Evolutionary conservation across 805 yeast species (phyloP).

Genomic region (Candida lessepsii): DNA sequence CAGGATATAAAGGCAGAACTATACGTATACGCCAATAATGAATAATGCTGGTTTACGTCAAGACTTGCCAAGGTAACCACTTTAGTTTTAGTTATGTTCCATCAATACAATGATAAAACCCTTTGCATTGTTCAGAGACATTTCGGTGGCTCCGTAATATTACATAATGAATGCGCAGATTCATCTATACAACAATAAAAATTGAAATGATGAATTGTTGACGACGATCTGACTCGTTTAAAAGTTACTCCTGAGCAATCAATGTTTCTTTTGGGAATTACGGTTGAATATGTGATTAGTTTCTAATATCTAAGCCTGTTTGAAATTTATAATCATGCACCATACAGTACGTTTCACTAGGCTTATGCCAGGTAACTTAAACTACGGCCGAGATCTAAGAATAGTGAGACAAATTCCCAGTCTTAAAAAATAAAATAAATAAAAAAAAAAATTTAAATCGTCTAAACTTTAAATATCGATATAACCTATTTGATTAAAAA

Average conservation of each 20-base stretch:
- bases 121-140: constrained; percentile 2
- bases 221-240: background rate
- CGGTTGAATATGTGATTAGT: no score
- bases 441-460: background rate
- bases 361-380: no score
- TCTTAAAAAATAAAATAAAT: background rate
- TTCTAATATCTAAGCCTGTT: no score
- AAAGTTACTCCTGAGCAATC: background rate
- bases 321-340: no score
- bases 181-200: constrained; percentile 3
- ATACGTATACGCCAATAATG: no score
- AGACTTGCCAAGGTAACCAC: no score
- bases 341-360: no score
- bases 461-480: constrained; percentile 4
- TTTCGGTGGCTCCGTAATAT: background rate
- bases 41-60: no score
- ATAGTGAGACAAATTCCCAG: no score
- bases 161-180: background rate
- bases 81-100: background rate
- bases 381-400: no score
- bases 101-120: background rate
- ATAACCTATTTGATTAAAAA: background rate
- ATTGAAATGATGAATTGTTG: constrained; percentile 5
- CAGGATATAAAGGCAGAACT: no score
- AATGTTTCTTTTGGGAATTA: no score